Evolutionary conservation across 73 alveolate genomes (phyloP).

Genomic region (Stentor roeselii): DNA sequence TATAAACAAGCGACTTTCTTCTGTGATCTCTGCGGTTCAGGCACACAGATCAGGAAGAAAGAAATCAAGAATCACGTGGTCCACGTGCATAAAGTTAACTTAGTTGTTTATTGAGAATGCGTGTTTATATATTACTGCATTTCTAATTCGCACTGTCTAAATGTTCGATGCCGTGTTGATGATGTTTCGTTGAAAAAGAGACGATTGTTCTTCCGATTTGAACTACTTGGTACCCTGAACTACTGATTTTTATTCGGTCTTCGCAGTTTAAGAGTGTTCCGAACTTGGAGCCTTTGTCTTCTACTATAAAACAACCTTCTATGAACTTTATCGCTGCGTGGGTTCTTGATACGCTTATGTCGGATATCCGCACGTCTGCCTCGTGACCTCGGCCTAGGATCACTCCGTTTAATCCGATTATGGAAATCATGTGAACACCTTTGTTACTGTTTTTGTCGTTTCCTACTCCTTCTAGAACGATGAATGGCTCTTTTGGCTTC

Average conservation of each 20-base stretch:
- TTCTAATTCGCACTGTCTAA: no score
- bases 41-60: neutral
- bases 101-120: no score
- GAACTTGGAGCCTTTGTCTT: slow-evolving; percentile 46
- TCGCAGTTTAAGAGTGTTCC: no score
- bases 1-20: neutral
- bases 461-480: no score
- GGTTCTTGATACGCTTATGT: slow-evolving; percentile 46
- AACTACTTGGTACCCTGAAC: slow-evolving; percentile 30
- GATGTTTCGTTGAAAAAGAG: slow-evolving; percentile 34
- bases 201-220: slow-evolving; percentile 45
- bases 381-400: slow-evolving; percentile 54
- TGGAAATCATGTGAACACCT: no score
- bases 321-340: slow-evolving; percentile 35
- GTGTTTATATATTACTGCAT: no score
- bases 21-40: neutral
- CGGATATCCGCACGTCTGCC: slow-evolving; percentile 52
- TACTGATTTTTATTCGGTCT: no score
- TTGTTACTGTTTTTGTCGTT: no score
- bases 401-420: no score
- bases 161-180: no score
- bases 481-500: neutral
- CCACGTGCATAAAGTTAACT: neutral
- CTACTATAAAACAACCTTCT: slow-evolving; percentile 29
- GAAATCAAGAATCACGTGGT: neutral